phyloP scores from a whole-genome alignment of 1,139 yeast species.

The Wickerhamiella infanticola region DNA sequence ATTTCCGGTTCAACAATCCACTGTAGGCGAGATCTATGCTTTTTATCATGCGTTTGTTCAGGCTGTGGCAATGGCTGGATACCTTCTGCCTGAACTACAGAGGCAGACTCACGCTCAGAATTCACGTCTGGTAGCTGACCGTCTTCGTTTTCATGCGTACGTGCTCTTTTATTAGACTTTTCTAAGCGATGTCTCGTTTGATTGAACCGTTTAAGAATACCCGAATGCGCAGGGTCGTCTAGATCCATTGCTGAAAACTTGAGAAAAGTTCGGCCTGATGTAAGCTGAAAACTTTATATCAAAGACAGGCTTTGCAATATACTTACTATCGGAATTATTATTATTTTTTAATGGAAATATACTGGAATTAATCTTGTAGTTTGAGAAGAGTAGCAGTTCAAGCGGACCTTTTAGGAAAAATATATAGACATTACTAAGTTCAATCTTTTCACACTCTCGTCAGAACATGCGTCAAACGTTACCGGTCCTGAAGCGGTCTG shows the following conservation, averaged over 20 bases:
- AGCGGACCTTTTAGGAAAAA: no score
- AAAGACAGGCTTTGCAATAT: neutral
- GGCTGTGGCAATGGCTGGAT: slow-evolving; percentile 81
- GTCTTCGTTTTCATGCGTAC: no score
- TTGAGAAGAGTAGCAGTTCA: neutral
- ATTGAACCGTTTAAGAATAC: neutral
- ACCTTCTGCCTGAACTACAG: slow-evolving; percentile 17
- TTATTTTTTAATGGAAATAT: neutral
- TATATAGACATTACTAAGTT: no score
- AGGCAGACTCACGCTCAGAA: no score
- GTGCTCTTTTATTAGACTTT: neutral
- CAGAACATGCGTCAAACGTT: slow-evolving; percentile 43
- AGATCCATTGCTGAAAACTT: neutral
- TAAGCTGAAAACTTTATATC: neutral
- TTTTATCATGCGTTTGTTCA: slow-evolving; percentile 17
- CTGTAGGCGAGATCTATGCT: slow-evolving; percentile 18
- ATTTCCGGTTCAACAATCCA: slow-evolving; percentile 59
- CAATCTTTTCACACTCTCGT: slow-evolving; percentile 1
- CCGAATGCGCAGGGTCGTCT: slow-evolving; percentile 4
- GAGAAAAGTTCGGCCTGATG: neutral
- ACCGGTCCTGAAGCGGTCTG: slow-evolving; percentile 47
- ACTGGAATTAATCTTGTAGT: neutral
- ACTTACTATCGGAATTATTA: neutral
- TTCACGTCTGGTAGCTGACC: no score
- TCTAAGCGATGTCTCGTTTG: neutral